Base-by-base conservation (phyloP, 352 stramenopile genomes). In the Phytophthora podocarpi region DNA sequence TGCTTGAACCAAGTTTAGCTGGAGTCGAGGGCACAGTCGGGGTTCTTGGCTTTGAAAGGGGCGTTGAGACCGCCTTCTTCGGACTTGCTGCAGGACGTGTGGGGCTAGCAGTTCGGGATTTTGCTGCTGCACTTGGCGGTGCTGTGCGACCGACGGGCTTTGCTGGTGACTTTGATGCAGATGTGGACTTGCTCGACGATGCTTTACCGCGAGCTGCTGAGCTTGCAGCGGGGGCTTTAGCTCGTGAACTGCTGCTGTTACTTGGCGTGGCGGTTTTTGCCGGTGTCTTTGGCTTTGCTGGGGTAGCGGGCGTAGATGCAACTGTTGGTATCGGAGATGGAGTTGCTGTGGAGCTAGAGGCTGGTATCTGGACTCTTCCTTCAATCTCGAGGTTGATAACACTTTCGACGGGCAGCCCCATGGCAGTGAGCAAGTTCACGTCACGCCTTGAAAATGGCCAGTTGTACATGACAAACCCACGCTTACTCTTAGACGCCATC, bases 381-480 rank as follows among this genome's bases (percentile, higher is more conserved):
- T 60, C 26, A 7, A 72, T 45, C 26, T 85, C 73, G n/a, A 91
- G 43, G 9, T 89, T 79, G 4, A 89, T 51, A 8, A 89, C 67
- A 15, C 75, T 85, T 48, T 89, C 79, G 9, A 91, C 49, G 0
- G 82, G 62, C 1, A 89, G 31, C 1, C 78, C 78, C 13, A 72
- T 36, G 6, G 59, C 64, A n/a, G 76, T 86, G 20, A 91, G 47
- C 5, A 74, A 30, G 40, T 84, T 81, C 1, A 76, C 66, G 16
- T 89, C 77, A 21, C 50, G 53, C 0, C 35, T 53, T 11, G 78
- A 69, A 50, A 89, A 82, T 15, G 76, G 65, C 62, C 71, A 87
- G 20, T 88, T 88, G 61, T 70, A 87, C 18, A 91, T 55, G 12
- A 91, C 57, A 23, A 85, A 70, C 1, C 77, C 79, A n/a, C 74